Evolutionary conservation across 2,329 filamentous ascomycete species (phyloP).

Genomic region (Verticillium isaacii): DNA sequence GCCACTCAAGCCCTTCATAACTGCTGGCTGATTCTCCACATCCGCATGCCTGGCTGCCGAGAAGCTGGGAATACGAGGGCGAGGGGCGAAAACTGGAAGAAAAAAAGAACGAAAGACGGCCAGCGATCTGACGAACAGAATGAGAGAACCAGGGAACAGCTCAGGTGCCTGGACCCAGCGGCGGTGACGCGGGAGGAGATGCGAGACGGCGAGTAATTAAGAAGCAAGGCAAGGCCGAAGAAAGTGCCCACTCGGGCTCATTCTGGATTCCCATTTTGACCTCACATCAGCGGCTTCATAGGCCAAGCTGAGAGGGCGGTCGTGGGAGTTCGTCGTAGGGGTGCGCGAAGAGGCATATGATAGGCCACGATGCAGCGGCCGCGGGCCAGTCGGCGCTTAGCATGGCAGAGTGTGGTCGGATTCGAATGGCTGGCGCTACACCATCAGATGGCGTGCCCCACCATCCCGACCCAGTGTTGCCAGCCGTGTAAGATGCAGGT

Average conservation of each 20-base stretch:
- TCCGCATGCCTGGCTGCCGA: conserved; percentile 4
- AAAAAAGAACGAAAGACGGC: conserved; percentile 8
- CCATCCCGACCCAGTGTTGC: conserved; percentile 20
- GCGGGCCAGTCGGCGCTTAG: conserved; percentile 45
- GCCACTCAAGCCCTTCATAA: conserved; percentile 36
- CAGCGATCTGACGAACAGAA: conserved; percentile 11
- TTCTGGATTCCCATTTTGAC: not conserved
- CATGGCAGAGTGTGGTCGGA: conserved; percentile 32
- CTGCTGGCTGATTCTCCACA: conserved; percentile 9
- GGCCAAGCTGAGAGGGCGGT: conserved; percentile 11
- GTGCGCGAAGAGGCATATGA: conserved; percentile 30
- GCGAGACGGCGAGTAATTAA: not conserved
- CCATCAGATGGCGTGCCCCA: conserved; percentile 25
- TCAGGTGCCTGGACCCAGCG: not conserved
- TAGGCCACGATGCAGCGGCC: conserved; percentile 32
- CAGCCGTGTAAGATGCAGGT: conserved; percentile 35
- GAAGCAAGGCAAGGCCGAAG: not conserved
- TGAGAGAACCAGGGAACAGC: conserved; percentile 2
- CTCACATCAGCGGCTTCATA: conserved; percentile 2
- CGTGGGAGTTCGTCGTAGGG: conserved; percentile 23
- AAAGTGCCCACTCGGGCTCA: not conserved
- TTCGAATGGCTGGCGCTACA: conserved; percentile 39
- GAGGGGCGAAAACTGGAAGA: not conserved
- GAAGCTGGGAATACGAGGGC: not conserved
- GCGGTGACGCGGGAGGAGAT: not conserved